These are phyloP conservation scores for Trichoderma endophyticum DNA, from an alignment of 2,329 filamentous ascomycete species.

Conservation along the genomic window DNA sequence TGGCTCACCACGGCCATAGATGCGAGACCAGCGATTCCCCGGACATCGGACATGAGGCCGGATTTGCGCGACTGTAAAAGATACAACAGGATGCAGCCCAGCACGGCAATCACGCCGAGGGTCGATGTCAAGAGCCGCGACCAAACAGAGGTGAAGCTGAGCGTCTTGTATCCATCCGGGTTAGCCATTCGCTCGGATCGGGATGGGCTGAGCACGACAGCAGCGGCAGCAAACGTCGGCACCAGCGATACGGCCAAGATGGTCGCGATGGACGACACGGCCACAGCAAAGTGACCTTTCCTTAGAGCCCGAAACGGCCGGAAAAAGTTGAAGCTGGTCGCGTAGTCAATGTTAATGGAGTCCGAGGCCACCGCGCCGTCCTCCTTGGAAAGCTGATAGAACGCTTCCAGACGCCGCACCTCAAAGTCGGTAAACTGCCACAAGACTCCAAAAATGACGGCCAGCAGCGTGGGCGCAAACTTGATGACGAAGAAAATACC, in stretches of 20 bases:
- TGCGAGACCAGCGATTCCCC: conserved; percentile 69
- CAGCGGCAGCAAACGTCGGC: conserved; percentile 64
- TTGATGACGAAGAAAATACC: conserved; percentile 60
- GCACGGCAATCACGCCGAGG: conserved; percentile 55
- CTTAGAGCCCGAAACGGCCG: conserved; percentile 61
- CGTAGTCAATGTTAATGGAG: conserved; percentile 71
- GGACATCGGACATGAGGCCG: conserved; percentile 65
- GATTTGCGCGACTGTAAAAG: conserved; percentile 61
- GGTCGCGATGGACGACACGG: conserved; percentile 61
- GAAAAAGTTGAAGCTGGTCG: conserved; percentile 64
- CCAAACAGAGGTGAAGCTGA: conserved; percentile 56
- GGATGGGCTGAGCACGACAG: conserved; percentile 55
- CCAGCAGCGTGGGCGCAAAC: conserved; percentile 59
- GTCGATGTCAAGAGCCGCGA: conserved; percentile 59
- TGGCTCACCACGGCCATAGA: conserved; percentile 73
- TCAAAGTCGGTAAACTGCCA: conserved; percentile 67
- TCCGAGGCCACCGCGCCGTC: conserved; percentile 60
- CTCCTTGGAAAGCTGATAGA: conserved; percentile 61
- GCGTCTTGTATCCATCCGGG: conserved; percentile 47
- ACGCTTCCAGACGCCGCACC: conserved; percentile 64
- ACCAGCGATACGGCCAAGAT: conserved; percentile 65
- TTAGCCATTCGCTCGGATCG: conserved; percentile 42
- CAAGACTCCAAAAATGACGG: conserved; percentile 60
- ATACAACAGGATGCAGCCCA: conserved; percentile 57
- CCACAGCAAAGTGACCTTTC: conserved; percentile 65